Evolutionary conservation across 257 asterid species (phyloP).

Genomic region (Solanum neorickii): DNA sequence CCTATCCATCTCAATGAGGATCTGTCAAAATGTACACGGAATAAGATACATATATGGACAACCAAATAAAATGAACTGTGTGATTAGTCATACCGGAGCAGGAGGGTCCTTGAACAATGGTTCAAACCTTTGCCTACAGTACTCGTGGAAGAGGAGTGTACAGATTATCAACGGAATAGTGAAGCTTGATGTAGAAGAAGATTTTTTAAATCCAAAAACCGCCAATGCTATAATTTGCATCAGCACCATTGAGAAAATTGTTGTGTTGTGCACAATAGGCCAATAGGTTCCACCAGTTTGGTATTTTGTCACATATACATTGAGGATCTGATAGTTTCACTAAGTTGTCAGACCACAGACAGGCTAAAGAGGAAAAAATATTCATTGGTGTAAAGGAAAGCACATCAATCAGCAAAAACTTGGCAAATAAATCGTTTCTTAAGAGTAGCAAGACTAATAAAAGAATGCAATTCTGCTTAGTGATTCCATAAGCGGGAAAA

Average conservation of each 20-base stretch:
- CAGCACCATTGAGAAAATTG: slow-evolving; percentile 28
- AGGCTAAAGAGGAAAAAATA: neutral
- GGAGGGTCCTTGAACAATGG: slow-evolving; percentile 15
- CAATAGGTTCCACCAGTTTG: slow-evolving; percentile 33
- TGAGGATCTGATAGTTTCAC: slow-evolving; percentile 18
- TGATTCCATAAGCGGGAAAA: neutral
- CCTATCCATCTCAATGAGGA: slow-evolving; percentile 78
- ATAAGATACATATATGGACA: neutral
- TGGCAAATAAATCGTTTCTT: neutral
- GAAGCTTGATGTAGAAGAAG: slow-evolving; percentile 22
- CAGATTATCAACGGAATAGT: slow-evolving; percentile 15
- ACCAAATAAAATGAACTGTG: neutral
- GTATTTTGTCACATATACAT: slow-evolving; percentile 25
- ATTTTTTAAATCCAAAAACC: slow-evolving; percentile 21
- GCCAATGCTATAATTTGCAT: slow-evolving; percentile 27
- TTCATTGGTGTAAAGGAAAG: neutral
- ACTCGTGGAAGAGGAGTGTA: slow-evolving; percentile 27
- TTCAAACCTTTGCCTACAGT: slow-evolving; percentile 29
- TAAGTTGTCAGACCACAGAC: neutral
- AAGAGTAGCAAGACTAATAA: neutral
- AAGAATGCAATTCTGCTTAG: neutral
- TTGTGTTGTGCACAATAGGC: slow-evolving; percentile 29
- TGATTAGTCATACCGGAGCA: slow-evolving; percentile 19
- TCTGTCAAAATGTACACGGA: slow-evolving; percentile 39
- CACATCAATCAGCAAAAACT: neutral